phyloP scores from a whole-genome alignment of 1,284 basidiomycete species.

The Malassezia slooffiae region DNA sequence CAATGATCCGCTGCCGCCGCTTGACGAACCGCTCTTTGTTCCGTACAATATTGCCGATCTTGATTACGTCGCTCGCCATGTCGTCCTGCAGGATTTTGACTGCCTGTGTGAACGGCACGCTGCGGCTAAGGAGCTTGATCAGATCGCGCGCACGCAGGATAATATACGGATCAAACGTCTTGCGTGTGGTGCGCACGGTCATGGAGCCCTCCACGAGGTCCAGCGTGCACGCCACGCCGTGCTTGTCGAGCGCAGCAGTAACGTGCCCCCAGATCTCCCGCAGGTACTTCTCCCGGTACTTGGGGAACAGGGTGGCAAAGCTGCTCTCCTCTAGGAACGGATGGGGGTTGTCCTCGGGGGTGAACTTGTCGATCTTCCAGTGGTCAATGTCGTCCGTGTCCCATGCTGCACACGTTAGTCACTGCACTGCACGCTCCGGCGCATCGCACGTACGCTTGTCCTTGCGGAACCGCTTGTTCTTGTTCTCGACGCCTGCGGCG shows the following conservation, averaged over 20 bases:
- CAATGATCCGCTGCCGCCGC: slow-evolving; percentile 86
- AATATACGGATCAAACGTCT: slow-evolving; percentile 92
- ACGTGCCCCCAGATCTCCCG: slow-evolving; percentile 88
- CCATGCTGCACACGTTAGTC: slow-evolving; percentile 52
- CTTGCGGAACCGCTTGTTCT: slow-evolving; percentile 45
- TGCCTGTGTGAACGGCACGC: slow-evolving; percentile 70
- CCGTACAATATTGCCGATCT: slow-evolving; percentile 83
- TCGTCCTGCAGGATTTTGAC: slow-evolving; percentile 82
- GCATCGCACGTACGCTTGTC: slow-evolving; percentile 29
- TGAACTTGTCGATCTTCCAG: slow-evolving; percentile 83
- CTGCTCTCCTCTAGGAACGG: slow-evolving; percentile 89
- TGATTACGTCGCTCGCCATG: slow-evolving; percentile 91
- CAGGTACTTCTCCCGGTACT: slow-evolving; percentile 93
- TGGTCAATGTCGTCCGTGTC: slow-evolving; percentile 98
- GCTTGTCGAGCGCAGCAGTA: slow-evolving; percentile 70
- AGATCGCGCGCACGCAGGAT: slow-evolving; percentile 90
- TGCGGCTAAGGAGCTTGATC: slow-evolving; percentile 85
- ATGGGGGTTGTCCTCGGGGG: slow-evolving; percentile 56
- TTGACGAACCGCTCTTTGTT: slow-evolving; percentile 98
- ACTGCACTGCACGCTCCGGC: too few species aligned
- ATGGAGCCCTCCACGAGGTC: slow-evolving; percentile 94
- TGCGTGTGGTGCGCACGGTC: slow-evolving; percentile 91
- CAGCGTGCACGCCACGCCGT: slow-evolving; percentile 79
- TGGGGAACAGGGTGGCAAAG: slow-evolving; percentile 95
- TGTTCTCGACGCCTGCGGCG: slow-evolving; percentile 16